Base-by-base conservation (phyloP, 148 eudicot species). In the Rhododendron mucronatum region DNA sequence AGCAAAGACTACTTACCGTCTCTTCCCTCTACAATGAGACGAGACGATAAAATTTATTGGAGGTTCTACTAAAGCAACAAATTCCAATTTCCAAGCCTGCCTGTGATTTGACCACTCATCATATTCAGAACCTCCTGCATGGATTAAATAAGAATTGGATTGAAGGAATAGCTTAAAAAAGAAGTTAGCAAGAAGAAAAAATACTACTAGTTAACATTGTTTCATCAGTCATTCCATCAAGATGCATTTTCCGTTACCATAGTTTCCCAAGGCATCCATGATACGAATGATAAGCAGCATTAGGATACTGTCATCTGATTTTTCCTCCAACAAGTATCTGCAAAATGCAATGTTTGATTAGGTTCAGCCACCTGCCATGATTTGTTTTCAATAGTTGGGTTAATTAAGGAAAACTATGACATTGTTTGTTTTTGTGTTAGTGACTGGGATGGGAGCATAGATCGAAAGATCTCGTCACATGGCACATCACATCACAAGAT, bases 21-120 rank as follows among this genome's bases (percentile, higher is more conserved):
- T 91, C 91, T 95, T 97, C 83, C 99, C 98, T 87, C 87, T 84
- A 74, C 95, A 90, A 90, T 93, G 93, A 82, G 96, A 93, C 65
- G 93, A 87, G 55, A 93, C 93, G 67, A 97, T 91, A 89, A 92
- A 95, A 88, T 97, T 97, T 47, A 90, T 85, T 35, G 98, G 88
- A 89, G 99, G 98, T 90, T 97, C 99, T 77, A 95, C 83, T 87
- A 95, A 92, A 82, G 98, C 98, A 90, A 95, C 92, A 91, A 98
- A 97, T 89, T 97, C 99, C 89, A 94, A 87, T 89, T 93, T 95
- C 99, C 98, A 97, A 85, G 98, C 91, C 90, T 97, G 99, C 94
- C 94, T 92, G 85, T 97, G 98, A 91, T 93, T 93, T 84, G 95
- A 91, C 99, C 99, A 97, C 86, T 97, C 99, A 82, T 95, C 98